Base-by-base conservation (phyloP, 768 basidiomycete species). In the Dentipellis fragilis region DNA sequence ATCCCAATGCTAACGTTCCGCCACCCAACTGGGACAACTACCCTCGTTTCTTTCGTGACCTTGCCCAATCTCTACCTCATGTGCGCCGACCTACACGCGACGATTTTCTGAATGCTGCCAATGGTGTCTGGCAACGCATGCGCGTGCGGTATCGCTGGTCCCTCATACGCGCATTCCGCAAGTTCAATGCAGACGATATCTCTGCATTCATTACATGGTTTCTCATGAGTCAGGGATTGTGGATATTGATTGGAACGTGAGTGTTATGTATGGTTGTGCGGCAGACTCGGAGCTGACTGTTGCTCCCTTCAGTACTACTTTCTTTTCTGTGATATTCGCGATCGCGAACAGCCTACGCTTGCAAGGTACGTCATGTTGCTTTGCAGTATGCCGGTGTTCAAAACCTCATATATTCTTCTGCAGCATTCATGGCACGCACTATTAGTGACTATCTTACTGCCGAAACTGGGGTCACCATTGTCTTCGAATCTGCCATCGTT, bases 61-160 rank as follows among this genome's bases (percentile, higher is more conserved):
- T 93, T 8, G 89, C 89, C 0, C 67, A 80, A 59, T 86, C 87
- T 23, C 73, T 93, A 19, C 92, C 91, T 4, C 85, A 84, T 64
- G 73, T 81, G 49, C 84, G 82, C 59, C 75, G 87, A 38, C 95
- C 93, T 0, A 89, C 91, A 0, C 81, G 85, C 45, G 93, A 96
- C 47, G 91, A 97, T 66, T 85, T 98, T 57, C 77, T 98, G 37
- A 81, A 80, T 17, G 86, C 91, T 3, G 85, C 94, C 3, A 87
- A 79, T 34, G 84, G 86, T n/a, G 93, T 94, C 67, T 93, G 93
- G 85, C 81, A 95, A 61, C 83, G 96, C 2, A 68, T 87, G 21
- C 80, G 85, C 19, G 88, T 98, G 62, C 81, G 92, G n/a, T 91
- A 97, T 74, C 93, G 93, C 67, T 99, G 96, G 96, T 88, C 93